These are phyloP conservation scores for Penicillium coprophilum DNA, from an alignment of 495 filamentous ascomycete species.

Conservation along the genomic window DNA sequence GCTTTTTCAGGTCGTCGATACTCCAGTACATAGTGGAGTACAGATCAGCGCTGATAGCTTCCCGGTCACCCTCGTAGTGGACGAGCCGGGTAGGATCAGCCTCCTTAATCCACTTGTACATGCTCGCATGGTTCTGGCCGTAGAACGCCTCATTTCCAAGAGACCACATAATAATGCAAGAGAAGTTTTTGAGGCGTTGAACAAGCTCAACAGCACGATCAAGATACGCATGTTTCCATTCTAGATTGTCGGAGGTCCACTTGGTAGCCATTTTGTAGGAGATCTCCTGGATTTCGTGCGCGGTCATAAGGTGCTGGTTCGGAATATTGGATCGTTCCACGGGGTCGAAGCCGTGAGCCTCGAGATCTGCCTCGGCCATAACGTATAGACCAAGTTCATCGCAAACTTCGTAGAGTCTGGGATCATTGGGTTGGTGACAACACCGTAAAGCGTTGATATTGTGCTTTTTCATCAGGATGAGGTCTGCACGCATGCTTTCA, in stretches of 20 bases:
- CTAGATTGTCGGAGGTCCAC: slow-evolving; percentile 61
- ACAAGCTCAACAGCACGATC: slow-evolving; percentile 64
- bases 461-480: slow-evolving; percentile 64
- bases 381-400: slow-evolving; percentile 69
- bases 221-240: slow-evolving; percentile 62
- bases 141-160: slow-evolving; percentile 70
- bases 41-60: slow-evolving; percentile 61
- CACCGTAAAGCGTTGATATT: slow-evolving; percentile 66
- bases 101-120: slow-evolving; percentile 62
- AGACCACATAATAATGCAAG: slow-evolving; percentile 67
- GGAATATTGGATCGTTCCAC: slow-evolving; percentile 45
- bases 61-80: slow-evolving; percentile 64
- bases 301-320: slow-evolving; percentile 42
- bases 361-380: slow-evolving; percentile 70
- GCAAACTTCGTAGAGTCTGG: slow-evolving; percentile 56
- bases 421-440: slow-evolving; percentile 61
- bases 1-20: slow-evolving; percentile 31
- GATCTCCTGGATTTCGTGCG: slow-evolving; percentile 55
- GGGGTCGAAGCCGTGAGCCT: slow-evolving; percentile 62
- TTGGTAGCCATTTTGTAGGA: slow-evolving; percentile 50
- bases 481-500: slow-evolving; percentile 55
- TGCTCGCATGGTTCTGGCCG: slow-evolving; percentile 60
- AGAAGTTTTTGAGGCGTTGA: slow-evolving; percentile 62
- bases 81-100: slow-evolving; percentile 58
- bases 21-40: slow-evolving; percentile 66